Conservation (phyloP, 768 basidiomycete species). For the Ephemerocybe angulata region DNA sequence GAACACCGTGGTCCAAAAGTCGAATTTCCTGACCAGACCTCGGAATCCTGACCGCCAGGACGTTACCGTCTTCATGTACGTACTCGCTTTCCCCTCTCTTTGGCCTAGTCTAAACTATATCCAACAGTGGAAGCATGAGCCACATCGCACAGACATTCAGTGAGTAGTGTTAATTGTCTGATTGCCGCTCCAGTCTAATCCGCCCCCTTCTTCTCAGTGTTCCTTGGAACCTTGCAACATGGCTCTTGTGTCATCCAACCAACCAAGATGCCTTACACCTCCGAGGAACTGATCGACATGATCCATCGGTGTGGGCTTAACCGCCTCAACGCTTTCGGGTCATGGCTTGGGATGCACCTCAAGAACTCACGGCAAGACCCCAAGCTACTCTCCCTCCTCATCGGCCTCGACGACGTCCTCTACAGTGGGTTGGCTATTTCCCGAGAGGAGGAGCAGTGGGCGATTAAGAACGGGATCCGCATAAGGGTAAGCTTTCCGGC, state of each 20-base stretch:
- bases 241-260: constrained; percentile 73
- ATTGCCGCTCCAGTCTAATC: constrained; percentile 21
- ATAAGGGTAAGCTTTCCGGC: constrained; percentile 47
- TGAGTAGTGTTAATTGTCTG: constrained; percentile 36
- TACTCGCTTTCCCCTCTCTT: constrained; percentile 21
- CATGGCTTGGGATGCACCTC: constrained; percentile 65
- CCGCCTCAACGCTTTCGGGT: constrained; percentile 70
- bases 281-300: constrained; percentile 71
- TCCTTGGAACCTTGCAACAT: constrained; percentile 68
- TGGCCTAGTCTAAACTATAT: constrained; percentile 31
- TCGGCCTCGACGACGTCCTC: constrained; percentile 57
- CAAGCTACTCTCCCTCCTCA: constrained; percentile 55
- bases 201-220: constrained; percentile 43
- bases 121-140: constrained; percentile 74
- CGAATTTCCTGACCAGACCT: constrained; percentile 48
- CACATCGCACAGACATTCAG: constrained; percentile 77
- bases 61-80: constrained; percentile 71
- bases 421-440: constrained; percentile 64
- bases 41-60: constrained; percentile 53
- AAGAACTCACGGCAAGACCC: constrained; percentile 55
- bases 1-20: constrained; percentile 57
- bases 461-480: constrained; percentile 57
- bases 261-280: constrained; percentile 58
- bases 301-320: constrained; percentile 63
- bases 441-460: constrained; percentile 70